Percentiles rank a stretch among this genome's conserved stretches.
These are phyloP conservation scores for Beauveria pseudobassiana DNA, from an alignment of 2,329 filamentous ascomycete species.

Conservation along the genomic window DNA sequence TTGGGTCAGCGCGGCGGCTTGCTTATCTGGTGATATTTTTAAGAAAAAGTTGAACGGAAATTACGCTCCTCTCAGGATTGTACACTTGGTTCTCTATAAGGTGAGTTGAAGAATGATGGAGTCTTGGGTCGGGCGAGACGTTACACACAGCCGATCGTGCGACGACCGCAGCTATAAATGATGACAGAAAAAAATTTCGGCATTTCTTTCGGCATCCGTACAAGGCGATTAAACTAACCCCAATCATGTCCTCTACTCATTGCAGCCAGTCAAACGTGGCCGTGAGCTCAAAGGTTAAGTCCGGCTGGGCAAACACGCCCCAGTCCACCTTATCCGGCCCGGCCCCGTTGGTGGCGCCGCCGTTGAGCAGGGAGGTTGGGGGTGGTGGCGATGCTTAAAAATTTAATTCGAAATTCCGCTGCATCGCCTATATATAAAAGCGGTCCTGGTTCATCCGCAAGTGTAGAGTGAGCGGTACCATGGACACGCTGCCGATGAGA, in stretches of 20 bases:
- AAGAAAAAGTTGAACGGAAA: not conserved
- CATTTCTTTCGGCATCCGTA: no score
- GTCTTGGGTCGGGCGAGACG: no score
- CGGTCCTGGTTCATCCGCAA: constrained; percentile 44
- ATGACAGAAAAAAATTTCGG: no score
- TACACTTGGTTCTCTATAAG: no score
- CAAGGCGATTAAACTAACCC: no score
- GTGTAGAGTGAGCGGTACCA: constrained; percentile 37
- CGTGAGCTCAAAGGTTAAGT: constrained; percentile 34
- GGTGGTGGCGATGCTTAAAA: constrained; percentile 19
- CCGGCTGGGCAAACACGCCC: constrained; percentile 15
- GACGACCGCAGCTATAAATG: no score
- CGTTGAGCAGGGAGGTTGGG: constrained; percentile 34
- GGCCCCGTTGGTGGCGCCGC: constrained; percentile 16
- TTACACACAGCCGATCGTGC: no score
- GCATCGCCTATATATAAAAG: constrained; percentile 28
- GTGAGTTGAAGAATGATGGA: no score
- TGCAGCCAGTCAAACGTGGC: constrained; percentile 34
- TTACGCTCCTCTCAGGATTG: no score
- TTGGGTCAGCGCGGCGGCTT: not conserved
- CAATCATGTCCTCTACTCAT: no score
- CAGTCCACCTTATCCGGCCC: constrained; percentile 28
- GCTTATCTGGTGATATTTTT: not conserved
- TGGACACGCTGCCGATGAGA: constrained; percentile 33
- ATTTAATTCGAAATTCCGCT: constrained; percentile 41